phyloP scores from a whole-genome alignment of 106 monocot species.

The Ottelia alismoides region DNA sequence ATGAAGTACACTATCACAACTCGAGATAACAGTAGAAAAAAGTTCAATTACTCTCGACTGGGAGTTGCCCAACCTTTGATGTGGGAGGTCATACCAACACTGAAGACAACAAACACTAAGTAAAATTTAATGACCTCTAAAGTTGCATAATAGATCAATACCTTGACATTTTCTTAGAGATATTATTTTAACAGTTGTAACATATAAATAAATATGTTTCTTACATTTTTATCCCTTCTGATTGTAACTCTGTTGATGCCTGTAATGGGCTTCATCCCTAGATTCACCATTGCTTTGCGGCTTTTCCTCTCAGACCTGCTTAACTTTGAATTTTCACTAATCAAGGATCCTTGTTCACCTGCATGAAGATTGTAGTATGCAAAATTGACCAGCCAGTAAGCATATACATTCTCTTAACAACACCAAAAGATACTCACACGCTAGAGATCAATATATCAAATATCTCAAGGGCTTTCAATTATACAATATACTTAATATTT shows the following conservation, averaged over 20 bases:
- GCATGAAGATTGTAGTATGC: too few species aligned
- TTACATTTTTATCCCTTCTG: slow-evolving; percentile 7
- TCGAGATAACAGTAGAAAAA: background rate
- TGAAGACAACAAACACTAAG: background rate
- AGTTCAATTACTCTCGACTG: background rate
- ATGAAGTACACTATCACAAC: background rate
- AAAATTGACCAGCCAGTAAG: too few species aligned
- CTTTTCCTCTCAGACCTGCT: slow-evolving; percentile 14
- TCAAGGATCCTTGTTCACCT: background rate
- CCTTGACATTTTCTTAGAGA: background rate
- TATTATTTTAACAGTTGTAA: background rate
- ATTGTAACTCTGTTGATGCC: slow-evolving; percentile 13
- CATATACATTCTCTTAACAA: too few species aligned
- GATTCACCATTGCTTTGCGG: slow-evolving; percentile 11
- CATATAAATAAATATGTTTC: slow-evolving; percentile 1
- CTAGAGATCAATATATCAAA: too few species aligned
- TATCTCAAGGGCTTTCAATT: too few species aligned
- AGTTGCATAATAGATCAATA: background rate
- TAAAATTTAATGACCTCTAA: too few species aligned
- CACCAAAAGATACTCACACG: too few species aligned
- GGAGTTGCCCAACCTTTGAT: background rate
- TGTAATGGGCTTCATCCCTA: slow-evolving; percentile 13
- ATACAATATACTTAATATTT: too few species aligned
- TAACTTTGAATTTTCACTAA: slow-evolving; percentile 4
- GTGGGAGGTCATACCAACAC: background rate